Base-by-base conservation (phyloP, 2,329 filamentous ascomycete genomes). In the Epichloe coenophiala region DNA sequence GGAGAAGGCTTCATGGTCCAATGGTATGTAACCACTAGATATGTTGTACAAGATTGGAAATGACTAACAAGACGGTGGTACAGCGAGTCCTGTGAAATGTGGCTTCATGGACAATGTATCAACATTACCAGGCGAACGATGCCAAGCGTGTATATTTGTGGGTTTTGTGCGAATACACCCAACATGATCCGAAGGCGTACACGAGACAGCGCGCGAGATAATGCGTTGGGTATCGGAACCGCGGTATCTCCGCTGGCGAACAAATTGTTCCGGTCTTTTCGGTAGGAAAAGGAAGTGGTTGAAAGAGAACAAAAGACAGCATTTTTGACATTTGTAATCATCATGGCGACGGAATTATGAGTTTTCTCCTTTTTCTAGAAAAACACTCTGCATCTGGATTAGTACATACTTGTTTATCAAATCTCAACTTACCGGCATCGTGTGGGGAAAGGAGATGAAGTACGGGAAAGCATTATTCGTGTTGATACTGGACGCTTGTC, bases 61-160 rank as follows among this genome's bases (percentile, higher is more conserved):
- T 31, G 40, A 19, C 42, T 50, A 37, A 50, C n/a, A 15, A n/a
- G 21, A 15, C 15, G 2, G 3, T 3, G 5, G 17, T 35, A 3
- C 31, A 83, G 80, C 58, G 75, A 82, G 65, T 79, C 77, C 23
- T 84, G 80, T 60, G 79, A 83, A 58, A 75, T 80, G 68, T 81
- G 75, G 72, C 73, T 83, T 33, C 80, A 84, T 60, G 78, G 76
- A n/a, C 71, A 71, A 51, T 84, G 80, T 60, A 71, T 82, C 57
- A 78, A 79, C 54, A 76, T 83, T 54, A 75, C 73, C 44, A 71
- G 71, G 45, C 71, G 74, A 51, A 73, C 71, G n/a, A 71, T 78
- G 56, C 77, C 80, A 5, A 70, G 71, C 12, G 76, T 83, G 5
- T 84, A 83, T 57, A 77, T 83, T 37, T 84, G 80, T 59, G 72